Evolutionary conservation across 192 early-diverging fungal species (phyloP).

Genomic region (Coemansia sp.): DNA sequence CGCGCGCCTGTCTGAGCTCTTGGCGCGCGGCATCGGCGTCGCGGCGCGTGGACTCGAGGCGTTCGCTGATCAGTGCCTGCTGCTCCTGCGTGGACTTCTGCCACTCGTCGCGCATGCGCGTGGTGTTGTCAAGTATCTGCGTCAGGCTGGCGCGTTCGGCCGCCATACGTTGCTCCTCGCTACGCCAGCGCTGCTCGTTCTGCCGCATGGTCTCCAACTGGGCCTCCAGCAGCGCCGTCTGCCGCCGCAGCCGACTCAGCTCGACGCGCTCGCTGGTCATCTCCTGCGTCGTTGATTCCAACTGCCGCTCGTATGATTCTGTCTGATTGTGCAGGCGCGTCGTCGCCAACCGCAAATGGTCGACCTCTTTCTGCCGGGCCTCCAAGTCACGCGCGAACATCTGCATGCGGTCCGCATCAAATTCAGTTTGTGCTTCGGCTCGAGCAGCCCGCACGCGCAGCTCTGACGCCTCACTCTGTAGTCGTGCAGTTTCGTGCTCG

Average conservation of each 20-base stretch:
- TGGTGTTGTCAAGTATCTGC: conserved; percentile 53
- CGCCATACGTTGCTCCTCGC: conserved; percentile 36
- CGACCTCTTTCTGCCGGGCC: conserved; percentile 60
- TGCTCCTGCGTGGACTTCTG: conserved; percentile 32
- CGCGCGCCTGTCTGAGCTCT: conserved; percentile 33
- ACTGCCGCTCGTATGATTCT: conserved; percentile 61
- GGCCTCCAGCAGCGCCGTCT: conserved; percentile 56
- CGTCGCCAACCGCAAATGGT: conserved; percentile 63
- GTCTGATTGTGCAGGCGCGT: conserved; percentile 48
- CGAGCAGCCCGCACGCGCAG: conserved; percentile 64
- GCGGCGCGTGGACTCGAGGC: conserved; percentile 27
- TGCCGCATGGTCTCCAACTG: conserved; percentile 46
- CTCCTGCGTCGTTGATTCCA: conserved; percentile 57
- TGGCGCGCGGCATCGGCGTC: conserved; percentile 20
- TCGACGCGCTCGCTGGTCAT: conserved; percentile 55
- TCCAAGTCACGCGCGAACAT: conserved; percentile 55
- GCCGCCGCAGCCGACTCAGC: conserved; percentile 49
- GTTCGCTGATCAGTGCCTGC: conserved; percentile 17
- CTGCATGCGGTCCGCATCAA: conserved; percentile 64
- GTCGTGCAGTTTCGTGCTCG: conserved; percentile 54
- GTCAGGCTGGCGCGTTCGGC: conserved; percentile 48
- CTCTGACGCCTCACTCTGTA: conserved; percentile 59
- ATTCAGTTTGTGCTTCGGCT: conserved; percentile 60
- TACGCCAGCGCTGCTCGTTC: conserved; percentile 43
- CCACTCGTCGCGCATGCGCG: conserved; percentile 50